phyloP scores from a whole-genome alignment of 2,329 filamentous ascomycete species.

The Coleophoma cylindrospora region DNA sequence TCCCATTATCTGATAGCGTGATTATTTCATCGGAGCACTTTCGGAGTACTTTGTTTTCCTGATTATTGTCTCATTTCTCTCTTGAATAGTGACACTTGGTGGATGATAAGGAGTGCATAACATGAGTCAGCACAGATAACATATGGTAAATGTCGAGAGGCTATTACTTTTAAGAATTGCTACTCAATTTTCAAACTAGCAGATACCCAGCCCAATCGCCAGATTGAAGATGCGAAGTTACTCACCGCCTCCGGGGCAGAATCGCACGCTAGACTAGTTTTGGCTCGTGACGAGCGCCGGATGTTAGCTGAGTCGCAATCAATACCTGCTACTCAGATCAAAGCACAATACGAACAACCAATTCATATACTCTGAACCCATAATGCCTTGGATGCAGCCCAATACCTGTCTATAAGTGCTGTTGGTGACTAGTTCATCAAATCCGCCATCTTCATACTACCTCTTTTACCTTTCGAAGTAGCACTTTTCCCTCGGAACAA shows the following conservation, averaged over 20 bases:
- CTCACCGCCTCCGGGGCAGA: not conserved
- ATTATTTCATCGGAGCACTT: no score
- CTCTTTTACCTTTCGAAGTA: not conserved
- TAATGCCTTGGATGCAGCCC: not conserved
- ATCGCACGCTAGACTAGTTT: not conserved
- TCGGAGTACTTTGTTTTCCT: no score
- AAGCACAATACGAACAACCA: not conserved
- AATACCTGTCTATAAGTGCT: not conserved
- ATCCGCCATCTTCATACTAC: not conserved
- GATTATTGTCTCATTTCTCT: no score
- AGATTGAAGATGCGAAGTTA: not conserved
- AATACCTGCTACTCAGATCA: not conserved
- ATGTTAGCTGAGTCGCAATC: not conserved
- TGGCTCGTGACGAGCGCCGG: not conserved
- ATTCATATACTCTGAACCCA: not conserved
- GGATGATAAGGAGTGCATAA: no score
- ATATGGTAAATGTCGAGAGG: no score
- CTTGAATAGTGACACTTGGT: no score
- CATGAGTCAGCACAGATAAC: no score
- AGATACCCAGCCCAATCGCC: not conserved
- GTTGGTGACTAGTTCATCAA: not conserved
- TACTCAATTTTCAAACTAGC: no score
- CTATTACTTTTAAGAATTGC: no score
- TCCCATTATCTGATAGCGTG: no score
- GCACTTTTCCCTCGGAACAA: conserved; percentile 8